Percentiles rank a stretch among this genome's conserved stretches.
These are phyloP conservation scores for Hypomyces rosellus DNA, from an alignment of 2,329 filamentous ascomycete genomes.

Conservation along the genomic window DNA sequence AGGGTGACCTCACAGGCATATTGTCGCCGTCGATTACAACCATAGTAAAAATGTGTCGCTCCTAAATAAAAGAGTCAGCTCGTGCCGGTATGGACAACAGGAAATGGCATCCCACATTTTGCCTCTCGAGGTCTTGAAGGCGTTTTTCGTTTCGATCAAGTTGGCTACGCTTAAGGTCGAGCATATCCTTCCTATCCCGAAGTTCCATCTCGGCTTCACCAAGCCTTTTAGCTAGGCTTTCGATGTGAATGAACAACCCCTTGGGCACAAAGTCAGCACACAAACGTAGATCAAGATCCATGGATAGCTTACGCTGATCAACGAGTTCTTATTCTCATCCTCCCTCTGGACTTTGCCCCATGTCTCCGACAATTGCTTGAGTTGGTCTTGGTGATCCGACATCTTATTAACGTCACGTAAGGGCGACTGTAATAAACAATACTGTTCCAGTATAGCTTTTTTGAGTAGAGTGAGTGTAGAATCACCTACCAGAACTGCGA, in stretches of 20 bases:
- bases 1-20: constrained; percentile 26
- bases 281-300: background rate
- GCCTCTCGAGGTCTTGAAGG: constrained; percentile 7
- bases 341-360: constrained; percentile 8
- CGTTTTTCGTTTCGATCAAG: constrained; percentile 7
- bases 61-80: constrained; percentile 7
- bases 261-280: constrained; percentile 1
- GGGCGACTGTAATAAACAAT: too few species aligned
- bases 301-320: background rate
- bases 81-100: background rate
- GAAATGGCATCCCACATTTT: constrained; percentile 4
- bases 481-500: too few species aligned
- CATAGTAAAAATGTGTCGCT: constrained; percentile 22
- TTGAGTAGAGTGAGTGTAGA: too few species aligned
- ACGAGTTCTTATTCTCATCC: constrained; percentile 8
- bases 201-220: constrained; percentile 10
- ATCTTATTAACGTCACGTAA: background rate
- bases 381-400: constrained; percentile 8
- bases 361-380: constrained; percentile 5
- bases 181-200: constrained; percentile 12
- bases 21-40: constrained; percentile 34
- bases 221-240: constrained; percentile 4
- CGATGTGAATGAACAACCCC: constrained; percentile 8
- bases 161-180: constrained; percentile 9
- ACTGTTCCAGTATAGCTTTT: too few species aligned